phyloP scores from a whole-genome alignment of 192 early-diverging fungal genomes.

The Entrophospora sp. region DNA sequence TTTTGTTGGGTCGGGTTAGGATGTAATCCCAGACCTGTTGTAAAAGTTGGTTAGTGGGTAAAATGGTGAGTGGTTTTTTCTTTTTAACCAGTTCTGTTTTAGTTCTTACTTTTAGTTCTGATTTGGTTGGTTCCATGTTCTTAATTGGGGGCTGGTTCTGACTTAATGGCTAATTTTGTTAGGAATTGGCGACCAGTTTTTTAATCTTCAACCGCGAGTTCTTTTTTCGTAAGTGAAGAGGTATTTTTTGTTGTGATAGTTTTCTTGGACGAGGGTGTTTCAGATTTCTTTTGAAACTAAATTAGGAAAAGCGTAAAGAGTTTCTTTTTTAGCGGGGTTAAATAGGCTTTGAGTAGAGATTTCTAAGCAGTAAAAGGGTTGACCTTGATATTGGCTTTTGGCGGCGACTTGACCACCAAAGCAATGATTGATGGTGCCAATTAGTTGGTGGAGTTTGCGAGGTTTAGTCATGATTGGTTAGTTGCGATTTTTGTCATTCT shows the following conservation, averaged over 20 bases:
- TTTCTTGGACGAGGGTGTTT: no score
- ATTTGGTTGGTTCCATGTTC: no score
- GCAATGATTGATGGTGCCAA: neutral
- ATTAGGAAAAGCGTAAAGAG: neutral
- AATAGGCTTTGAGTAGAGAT: neutral
- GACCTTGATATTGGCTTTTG: neutral
- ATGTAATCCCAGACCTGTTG: neutral
- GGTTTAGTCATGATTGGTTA: slow-evolving; percentile 1
- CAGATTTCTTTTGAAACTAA: neutral
- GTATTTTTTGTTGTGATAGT: neutral
- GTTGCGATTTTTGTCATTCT: no score
- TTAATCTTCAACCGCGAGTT: neutral
- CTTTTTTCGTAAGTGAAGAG: neutral
- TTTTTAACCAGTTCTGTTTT: no score
- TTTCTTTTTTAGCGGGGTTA: neutral
- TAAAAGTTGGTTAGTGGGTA: slow-evolving; percentile 5
- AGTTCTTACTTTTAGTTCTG: no score
- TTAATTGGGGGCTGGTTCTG: no score
- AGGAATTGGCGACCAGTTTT: neutral
- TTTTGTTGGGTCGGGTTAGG: neutral
- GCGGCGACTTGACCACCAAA: neutral
- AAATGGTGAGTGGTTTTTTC: no score
- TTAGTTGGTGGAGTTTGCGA: neutral
- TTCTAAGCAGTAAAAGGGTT: neutral
- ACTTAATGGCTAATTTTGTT: no score